Base-by-base conservation (phyloP, 108 stramenopile species). In the Skeletonema potamos region DNA sequence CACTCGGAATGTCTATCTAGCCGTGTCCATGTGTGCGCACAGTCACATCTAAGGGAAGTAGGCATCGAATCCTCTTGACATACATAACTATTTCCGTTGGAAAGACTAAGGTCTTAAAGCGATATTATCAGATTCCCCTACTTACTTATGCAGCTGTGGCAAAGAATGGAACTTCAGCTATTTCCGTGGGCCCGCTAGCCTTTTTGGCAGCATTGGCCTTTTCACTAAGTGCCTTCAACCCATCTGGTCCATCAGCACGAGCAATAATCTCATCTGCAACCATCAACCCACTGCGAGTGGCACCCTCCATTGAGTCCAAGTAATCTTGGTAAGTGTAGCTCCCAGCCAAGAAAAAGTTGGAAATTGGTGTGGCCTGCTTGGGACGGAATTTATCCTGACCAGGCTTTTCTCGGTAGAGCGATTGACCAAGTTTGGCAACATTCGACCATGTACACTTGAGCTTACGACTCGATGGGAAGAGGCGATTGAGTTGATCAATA, bases 291-390 rank as follows among this genome's bases (percentile, higher is more conserved):
- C 90, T 92, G 66, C 94, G 84, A 10, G 97, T 98, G 4, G 97
- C 97, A 37, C 97, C 96, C 70, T 98, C 97, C 97, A 98, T 98
- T 28, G 96, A 97, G 79, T 97, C 96, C 62, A 97, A 72, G 76
- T 98, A 98, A 83, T 98, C 97, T 71, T 97, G 96, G 81, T 95
- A 98, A 1, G 97, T 98, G 81, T 98, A 98, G 10, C 93, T 95
- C 20, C 97, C 97, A 1, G 96, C 92, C 82, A 98, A 75, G 89
- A 94, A 98, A 84, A 98, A 97, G 89, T 98, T 98, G 39, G 89
- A 71, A 77, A 97, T 90, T 36, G 97, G 97, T 33, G 96, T 98
- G 41, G 92, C 93, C 73, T 98, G 97, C 57, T 68, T 89, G 12
- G 97, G 97, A 17, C 97, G 87, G 85, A 86, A 97, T 66, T 90